Evolutionary conservation across 2,329 filamentous ascomycete genomes (phyloP), one percentile per base, ranked within the genome.

Genomic region (Colletotrichum cuscutae): DNA sequence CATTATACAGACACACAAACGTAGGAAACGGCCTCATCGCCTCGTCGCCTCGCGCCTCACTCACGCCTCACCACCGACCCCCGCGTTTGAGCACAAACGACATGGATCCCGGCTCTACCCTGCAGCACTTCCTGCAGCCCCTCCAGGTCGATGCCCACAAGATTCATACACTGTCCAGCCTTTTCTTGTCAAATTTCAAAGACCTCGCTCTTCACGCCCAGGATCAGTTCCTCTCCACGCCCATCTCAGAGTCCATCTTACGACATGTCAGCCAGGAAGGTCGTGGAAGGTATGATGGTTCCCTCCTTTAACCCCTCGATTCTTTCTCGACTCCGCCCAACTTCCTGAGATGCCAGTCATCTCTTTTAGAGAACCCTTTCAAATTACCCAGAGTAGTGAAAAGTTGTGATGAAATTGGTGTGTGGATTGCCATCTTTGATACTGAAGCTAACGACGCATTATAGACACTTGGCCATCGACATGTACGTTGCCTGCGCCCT

Each of bases 381-480:
- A 35, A 8, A 26, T 12, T 2, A n/a, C 37, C 30, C n/a, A 28
- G 49, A 26, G 5, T 26, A 37, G 5, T 5, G 28, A 19, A 22
- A 15, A 12, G 12, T 8, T 24, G 28, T 54, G 13, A 35, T 32
- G 13, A 26, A 26, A 13, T 52, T 11, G 19, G 12, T 3, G 46
- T 22, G 9, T 35, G 8, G 2, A n/a, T 26, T 63, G 28, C 46
- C 24, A 9, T 11, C 11, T 32, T n/a, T 46, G 15, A n/a, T 8
- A 56, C 49, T 30, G 9, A 2, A n/a, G 54, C 69, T 77, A 59
- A 75, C 68, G 59, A 71, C 26, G 61, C 11, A 56, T 57, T 62
- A 26, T 76, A 91, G 89, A 74, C 88, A 89, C 81, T 86, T 88
- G 75, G 91, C 86, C 71, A 91, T 91, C 82, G 92, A 90, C 82